Evolutionary conservation across 352 stramenopile species (phyloP), one percentile per base, ranked within the genome.

Genomic region (Phytopythium chamaehyphon): DNA sequence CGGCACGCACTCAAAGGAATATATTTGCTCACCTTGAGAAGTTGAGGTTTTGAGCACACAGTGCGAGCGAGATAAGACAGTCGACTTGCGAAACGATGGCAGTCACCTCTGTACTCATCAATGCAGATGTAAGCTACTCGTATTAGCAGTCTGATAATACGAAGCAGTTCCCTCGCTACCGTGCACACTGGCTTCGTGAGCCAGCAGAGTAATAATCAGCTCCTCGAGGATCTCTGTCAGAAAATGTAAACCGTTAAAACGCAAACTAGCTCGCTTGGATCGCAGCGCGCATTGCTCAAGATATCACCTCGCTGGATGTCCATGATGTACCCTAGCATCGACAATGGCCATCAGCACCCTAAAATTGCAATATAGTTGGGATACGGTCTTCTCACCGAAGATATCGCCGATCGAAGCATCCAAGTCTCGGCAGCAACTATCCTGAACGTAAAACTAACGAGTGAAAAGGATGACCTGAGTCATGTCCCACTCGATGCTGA

Each of bases 341-440:
- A 22, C 5, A 24, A 22, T 4, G n/a, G 9, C 28, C 31, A 14
- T 28, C 3, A 36, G 7, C 9, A 22, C 12, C 5, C 12, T 18
- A 36, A 15, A 35, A n/a, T n/a, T n/a, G n/a, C n/a, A 12, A 16
- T 14, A 26, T 21, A n/a, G 9, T 47, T 12, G 11, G 35, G 36
- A 46, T 18, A 21, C 11, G 23, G 6, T 18, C 21, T 48, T 33
- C 8, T 35, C 61, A 86, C 83, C 79, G 52, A 88, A 92, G 16
- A 95, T 90, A 44, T 93, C 83, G 31, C 85, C 85, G 40, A 93
- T 86, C 3, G 71, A 82, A 36, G 65, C 68, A 53, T 95, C 85
- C n/a, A 95, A 62, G 53, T 93, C 73, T 24, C 76, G 71, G 28
- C 85, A 95, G 38, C 80, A 87, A 21, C 57, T 53, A 57, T 92